Conservation (phyloP, 441 rosid species). For the Omphalea diandra region DNA sequence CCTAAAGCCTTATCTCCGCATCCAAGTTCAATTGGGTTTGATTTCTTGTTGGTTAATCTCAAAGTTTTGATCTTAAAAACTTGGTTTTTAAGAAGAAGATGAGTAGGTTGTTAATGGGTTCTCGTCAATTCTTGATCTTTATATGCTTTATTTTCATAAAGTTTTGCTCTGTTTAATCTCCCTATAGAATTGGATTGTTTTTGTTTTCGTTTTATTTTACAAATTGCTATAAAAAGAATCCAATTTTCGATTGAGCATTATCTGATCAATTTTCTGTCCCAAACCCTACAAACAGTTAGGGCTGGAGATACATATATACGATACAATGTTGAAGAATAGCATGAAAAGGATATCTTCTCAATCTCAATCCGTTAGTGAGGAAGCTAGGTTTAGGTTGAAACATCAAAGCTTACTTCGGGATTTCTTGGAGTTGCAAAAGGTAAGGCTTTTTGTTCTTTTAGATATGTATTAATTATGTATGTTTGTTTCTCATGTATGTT, state of each 20-base stretch:
- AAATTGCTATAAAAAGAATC: neutral
- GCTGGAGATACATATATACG: constrained; percentile 18
- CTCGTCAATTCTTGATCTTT: constrained; percentile 12
- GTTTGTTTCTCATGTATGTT: too few relatives aligned
- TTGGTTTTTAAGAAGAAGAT: constrained; percentile 4
- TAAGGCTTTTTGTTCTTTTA: constrained; percentile 18
- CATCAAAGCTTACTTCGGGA: constrained; percentile 39
- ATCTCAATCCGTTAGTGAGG: constrained; percentile 26
- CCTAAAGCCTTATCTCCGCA: neutral
- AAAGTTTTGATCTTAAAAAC: too few relatives aligned
- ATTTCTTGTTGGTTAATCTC: constrained; percentile 1
- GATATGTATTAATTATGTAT: too few relatives aligned
- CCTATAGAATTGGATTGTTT: constrained; percentile 4
- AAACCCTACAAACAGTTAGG: too few relatives aligned
- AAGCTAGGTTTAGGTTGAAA: constrained; percentile 30
- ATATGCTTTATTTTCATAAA: neutral
- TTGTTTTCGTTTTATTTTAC: constrained; percentile 8
- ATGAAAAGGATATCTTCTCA: constrained; percentile 32
- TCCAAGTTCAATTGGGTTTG: constrained; percentile 15
- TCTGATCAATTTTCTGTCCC: neutral
- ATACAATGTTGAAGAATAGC: too few relatives aligned
- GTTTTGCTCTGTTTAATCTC: neutral
- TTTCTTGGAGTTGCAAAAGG: constrained; percentile 47
- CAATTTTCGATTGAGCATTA: neutral
- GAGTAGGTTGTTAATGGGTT: constrained; percentile 9